A percentile compares a stretch with the other conserved stretches of the same genome.
These are phyloP conservation scores for Escallonia herrerae DNA, from an alignment of 129 eudicot genomes.

Conservation along the genomic window DNA sequence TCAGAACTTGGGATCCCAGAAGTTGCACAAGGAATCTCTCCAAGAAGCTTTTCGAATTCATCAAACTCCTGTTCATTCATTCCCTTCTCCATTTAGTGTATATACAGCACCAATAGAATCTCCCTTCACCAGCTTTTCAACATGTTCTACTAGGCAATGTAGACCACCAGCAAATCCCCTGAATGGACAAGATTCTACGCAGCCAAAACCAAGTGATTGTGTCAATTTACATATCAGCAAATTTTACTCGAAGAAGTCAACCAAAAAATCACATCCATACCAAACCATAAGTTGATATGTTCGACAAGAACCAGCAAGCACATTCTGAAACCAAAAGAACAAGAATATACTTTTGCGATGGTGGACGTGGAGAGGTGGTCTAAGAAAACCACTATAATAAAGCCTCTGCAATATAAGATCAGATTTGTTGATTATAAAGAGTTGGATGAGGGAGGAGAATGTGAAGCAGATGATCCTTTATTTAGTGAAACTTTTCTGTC, in stretches of 20 bases:
- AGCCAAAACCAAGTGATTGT: not conserved
- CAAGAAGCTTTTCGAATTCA: constrained; percentile 57
- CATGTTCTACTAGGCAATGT: constrained; percentile 6
- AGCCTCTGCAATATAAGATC: no score
- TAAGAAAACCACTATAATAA: no score
- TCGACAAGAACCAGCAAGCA: not conserved
- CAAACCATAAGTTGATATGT: not conserved
- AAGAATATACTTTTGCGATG: no score
- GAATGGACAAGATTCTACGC: not conserved
- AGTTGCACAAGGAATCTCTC: constrained; percentile 53
- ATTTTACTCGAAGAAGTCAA: not conserved
- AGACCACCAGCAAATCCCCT: constrained; percentile 7
- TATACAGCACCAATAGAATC: not conserved
- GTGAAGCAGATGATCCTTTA: no score
- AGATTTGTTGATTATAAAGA: no score
- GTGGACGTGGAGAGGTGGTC: no score
- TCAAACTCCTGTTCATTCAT: constrained; percentile 44
- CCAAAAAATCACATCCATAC: not conserved
- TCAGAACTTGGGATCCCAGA: constrained; percentile 27
- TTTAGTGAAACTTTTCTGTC: no score
- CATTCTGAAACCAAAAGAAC: not conserved
- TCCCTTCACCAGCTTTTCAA: constrained; percentile 11
- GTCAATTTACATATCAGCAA: not conserved
- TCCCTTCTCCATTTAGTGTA: constrained; percentile 32
- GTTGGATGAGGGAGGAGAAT: no score